Conservation (phyloP, 768 basidiomycete genomes). For the Podaxis sp. region DNA sequence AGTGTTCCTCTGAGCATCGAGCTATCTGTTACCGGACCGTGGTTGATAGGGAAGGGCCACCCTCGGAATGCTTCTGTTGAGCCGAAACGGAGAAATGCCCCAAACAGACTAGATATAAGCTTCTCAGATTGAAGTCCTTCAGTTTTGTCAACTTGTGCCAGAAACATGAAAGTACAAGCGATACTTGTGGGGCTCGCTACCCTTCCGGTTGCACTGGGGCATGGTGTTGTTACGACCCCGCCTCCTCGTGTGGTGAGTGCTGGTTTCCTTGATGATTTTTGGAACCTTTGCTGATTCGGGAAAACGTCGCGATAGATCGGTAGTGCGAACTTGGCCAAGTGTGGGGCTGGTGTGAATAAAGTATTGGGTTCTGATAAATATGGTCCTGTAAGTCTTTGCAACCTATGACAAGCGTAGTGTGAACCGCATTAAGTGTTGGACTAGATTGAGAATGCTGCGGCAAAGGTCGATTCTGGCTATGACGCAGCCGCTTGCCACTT, state of each 20-base stretch:
- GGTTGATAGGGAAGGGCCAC: neutral
- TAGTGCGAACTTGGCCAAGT: conserved; percentile 26
- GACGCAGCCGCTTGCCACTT: conserved; percentile 31
- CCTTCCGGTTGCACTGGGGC: conserved; percentile 19
- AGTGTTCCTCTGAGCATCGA: too few species aligned
- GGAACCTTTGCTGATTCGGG: neutral
- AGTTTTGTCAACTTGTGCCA: neutral
- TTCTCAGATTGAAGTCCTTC: neutral
- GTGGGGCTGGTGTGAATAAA: conserved; percentile 28
- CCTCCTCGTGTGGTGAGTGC: conserved; percentile 25
- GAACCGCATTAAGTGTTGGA: neutral
- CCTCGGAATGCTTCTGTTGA: neutral
- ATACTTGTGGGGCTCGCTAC: conserved; percentile 5
- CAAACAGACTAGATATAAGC: neutral
- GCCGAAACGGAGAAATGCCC: neutral
- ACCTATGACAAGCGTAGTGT: neutral
- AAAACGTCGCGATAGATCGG: conserved; percentile 24
- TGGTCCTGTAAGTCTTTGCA: conserved; percentile 26
- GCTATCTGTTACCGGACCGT: conserved; percentile 4
- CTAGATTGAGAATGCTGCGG: conserved; percentile 31
- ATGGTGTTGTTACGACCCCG: conserved; percentile 29
- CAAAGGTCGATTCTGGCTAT: conserved; percentile 27
- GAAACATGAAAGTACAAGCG: neutral
- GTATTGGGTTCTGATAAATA: conserved; percentile 27
- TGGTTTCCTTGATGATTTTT: neutral